Evolutionary conservation across 1,284 basidiomycete species (phyloP).

Genomic region (Melampsora americana): DNA sequence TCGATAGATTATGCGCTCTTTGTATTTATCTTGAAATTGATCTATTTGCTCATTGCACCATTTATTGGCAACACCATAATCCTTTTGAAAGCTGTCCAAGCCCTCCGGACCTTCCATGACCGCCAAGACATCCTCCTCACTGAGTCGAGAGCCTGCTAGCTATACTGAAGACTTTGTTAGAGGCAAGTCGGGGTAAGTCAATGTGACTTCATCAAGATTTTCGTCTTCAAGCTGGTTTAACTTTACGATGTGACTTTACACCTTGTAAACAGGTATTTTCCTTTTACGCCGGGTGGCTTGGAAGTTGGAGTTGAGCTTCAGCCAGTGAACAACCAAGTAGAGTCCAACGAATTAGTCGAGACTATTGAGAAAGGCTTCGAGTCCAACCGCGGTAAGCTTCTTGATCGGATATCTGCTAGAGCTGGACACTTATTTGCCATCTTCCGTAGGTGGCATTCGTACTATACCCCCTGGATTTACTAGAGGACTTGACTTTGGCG

Average conservation of each 20-base stretch:
- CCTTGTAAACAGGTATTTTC: conserved; percentile 13
- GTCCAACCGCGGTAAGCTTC: conserved; percentile 21
- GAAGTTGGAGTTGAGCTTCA: background rate
- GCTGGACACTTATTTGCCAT: background rate
- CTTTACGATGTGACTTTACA: background rate
- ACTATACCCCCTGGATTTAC: conserved; percentile 57
- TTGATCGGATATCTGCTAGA: background rate
- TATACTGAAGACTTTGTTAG: conserved; percentile 29
- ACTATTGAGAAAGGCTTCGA: conserved; percentile 34
- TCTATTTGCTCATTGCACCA: background rate
- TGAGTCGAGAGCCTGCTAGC: conserved; percentile 24
- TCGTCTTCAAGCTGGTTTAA: background rate
- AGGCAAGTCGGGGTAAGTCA: conserved; percentile 36
- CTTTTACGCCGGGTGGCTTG: conserved; percentile 37
- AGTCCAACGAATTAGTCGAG: conserved; percentile 14
- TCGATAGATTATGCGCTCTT: too few species aligned
- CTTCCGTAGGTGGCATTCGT: conserved; percentile 50
- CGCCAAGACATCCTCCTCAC: conserved; percentile 33
- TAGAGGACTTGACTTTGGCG: conserved; percentile 65
- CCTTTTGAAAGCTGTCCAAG: conserved; percentile 4
- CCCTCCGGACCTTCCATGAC: conserved; percentile 19
- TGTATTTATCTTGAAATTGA: too few species aligned
- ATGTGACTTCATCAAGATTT: too few species aligned
- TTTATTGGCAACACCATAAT: background rate
- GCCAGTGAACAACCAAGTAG: background rate